Percentiles rank a stretch among this genome's conserved stretches.
These are phyloP conservation scores for Alternaria sp. DNA, from an alignment of 2,329 filamentous ascomycete genomes.

Conservation along the genomic window DNA sequence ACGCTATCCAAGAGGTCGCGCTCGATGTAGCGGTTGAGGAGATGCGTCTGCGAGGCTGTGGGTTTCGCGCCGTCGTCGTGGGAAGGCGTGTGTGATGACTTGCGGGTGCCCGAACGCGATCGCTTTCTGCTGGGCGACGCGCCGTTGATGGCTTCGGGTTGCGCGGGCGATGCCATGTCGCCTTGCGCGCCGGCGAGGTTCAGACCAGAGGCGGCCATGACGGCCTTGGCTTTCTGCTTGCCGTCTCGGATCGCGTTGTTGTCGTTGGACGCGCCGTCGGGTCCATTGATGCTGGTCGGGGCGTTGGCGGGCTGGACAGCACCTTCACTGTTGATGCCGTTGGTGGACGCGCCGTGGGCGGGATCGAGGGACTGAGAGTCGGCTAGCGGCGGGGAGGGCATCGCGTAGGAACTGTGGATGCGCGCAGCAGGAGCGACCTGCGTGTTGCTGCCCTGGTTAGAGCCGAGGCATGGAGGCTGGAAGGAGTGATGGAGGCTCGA, in stretches of 20 bases:
- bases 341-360: slow-evolving; percentile 41
- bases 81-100: slow-evolving; percentile 50
- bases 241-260: slow-evolving; percentile 61
- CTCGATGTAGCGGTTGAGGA: slow-evolving; percentile 69
- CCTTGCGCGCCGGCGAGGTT: slow-evolving; percentile 39
- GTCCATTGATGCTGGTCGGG: slow-evolving; percentile 32
- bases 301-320: slow-evolving; percentile 44
- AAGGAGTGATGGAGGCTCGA: slow-evolving; percentile 15
- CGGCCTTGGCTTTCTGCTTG: slow-evolving; percentile 66
- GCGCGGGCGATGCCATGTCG: slow-evolving; percentile 38
- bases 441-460: slow-evolving; percentile 39
- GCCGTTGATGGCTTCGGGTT: slow-evolving; percentile 55
- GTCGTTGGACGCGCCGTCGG: slow-evolving; percentile 36
- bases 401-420: slow-evolving; percentile 31
- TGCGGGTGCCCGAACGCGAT: slow-evolving; percentile 65
- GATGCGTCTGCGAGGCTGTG: slow-evolving; percentile 49
- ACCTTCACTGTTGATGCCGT: slow-evolving; percentile 40
- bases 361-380: slow-evolving; percentile 31
- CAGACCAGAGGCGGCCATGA: slow-evolving; percentile 61
- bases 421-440: slow-evolving; percentile 39
- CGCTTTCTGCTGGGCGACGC: slow-evolving; percentile 61
- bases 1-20: slow-evolving; percentile 67
- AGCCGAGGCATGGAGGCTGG: slow-evolving; percentile 34
- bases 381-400: slow-evolving; percentile 46
- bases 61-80: slow-evolving; percentile 47